These are phyloP conservation scores for Lasiosphaeria hispida DNA, from an alignment of 495 filamentous ascomycete genomes.

Conservation along the genomic window DNA sequence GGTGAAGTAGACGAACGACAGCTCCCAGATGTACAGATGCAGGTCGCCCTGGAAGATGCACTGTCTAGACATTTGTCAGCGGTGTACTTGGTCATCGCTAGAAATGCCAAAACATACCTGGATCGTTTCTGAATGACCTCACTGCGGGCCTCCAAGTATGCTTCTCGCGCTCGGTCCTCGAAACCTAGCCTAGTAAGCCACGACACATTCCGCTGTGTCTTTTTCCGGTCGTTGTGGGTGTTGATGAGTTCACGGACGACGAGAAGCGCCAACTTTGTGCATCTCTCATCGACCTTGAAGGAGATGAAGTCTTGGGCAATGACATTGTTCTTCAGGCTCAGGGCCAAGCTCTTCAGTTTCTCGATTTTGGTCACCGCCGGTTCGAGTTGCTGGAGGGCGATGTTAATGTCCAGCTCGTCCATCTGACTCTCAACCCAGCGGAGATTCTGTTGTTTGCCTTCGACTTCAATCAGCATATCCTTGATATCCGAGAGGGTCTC, in stretches of 20 bases:
- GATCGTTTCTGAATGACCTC: conserved; percentile 75
- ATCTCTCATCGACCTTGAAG: conserved; percentile 84
- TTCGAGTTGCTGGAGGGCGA: conserved; percentile 88
- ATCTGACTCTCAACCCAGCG: conserved; percentile 94
- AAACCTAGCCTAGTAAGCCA: conserved; percentile 87
- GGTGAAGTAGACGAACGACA: conserved; percentile 96
- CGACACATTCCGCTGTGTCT: conserved; percentile 68
- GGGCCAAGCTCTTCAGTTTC: conserved; percentile 72
- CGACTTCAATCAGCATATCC: conserved; percentile 88
- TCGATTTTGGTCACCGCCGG: conserved; percentile 78
- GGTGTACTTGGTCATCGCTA: neutral
- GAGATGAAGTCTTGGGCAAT: conserved; percentile 86
- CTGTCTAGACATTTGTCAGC: conserved; percentile 57
- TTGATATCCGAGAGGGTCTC: conserved; percentile 66
- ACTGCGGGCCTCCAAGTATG: conserved; percentile 75
- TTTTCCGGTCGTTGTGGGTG: conserved; percentile 65
- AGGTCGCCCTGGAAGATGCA: conserved; percentile 93
- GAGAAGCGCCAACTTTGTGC: conserved; percentile 69
- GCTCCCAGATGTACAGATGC: conserved; percentile 85
- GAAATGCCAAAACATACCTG: conserved; percentile 54
- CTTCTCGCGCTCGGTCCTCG: conserved; percentile 82
- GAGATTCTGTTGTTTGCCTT: conserved; percentile 92
- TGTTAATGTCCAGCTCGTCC: conserved; percentile 93
- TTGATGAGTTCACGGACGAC: conserved; percentile 72
- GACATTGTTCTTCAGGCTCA: conserved; percentile 75